A percentile compares a stretch with the other conserved stretches of the same genome.
Evolutionary conservation across 2,329 filamentous ascomycete genomes (phyloP).

Genomic region (Huntiella bhutanensis): DNA sequence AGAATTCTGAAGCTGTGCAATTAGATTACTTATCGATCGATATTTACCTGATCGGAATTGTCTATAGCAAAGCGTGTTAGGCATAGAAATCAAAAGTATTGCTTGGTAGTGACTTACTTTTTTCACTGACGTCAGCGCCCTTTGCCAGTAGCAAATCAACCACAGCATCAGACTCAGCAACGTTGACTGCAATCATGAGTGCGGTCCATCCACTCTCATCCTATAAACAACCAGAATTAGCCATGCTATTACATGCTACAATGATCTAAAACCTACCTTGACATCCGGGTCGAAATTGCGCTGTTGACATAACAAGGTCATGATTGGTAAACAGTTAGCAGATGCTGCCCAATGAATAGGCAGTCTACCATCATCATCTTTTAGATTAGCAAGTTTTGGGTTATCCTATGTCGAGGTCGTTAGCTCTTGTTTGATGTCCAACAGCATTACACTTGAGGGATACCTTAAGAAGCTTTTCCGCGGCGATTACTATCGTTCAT

Average conservation of each 20-base stretch:
- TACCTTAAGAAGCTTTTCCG: constrained; percentile 7
- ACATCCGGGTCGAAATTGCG: constrained; percentile 70
- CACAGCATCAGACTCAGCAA: constrained; percentile 51
- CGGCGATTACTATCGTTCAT: neutral
- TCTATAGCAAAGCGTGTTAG: constrained; percentile 24
- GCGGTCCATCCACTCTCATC: constrained; percentile 70
- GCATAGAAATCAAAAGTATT: neutral
- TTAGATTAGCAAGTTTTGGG: constrained; percentile 49
- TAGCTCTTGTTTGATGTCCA: neutral
- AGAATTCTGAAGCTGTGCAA: neutral
- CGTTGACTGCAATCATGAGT: constrained; percentile 63
- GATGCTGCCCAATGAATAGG: constrained; percentile 90
- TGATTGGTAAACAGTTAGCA: constrained; percentile 59
- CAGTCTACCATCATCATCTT: constrained; percentile 75
- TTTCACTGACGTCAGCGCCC: constrained; percentile 54
- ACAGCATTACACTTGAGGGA: neutral
- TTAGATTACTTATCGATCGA: neutral
- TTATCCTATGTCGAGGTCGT: constrained; percentile 38
- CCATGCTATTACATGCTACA: neutral
- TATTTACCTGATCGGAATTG: constrained; percentile 40
- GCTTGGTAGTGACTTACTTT: constrained; percentile 30
- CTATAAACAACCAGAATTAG: constrained; percentile 18
- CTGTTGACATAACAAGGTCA: constrained; percentile 48
- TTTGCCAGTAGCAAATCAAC: constrained; percentile 48
- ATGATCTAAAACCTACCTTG: constrained; percentile 30